Conservation (phyloP, 495 filamentous ascomycete species). For the Podospora bellae-mahoneyi region DNA sequence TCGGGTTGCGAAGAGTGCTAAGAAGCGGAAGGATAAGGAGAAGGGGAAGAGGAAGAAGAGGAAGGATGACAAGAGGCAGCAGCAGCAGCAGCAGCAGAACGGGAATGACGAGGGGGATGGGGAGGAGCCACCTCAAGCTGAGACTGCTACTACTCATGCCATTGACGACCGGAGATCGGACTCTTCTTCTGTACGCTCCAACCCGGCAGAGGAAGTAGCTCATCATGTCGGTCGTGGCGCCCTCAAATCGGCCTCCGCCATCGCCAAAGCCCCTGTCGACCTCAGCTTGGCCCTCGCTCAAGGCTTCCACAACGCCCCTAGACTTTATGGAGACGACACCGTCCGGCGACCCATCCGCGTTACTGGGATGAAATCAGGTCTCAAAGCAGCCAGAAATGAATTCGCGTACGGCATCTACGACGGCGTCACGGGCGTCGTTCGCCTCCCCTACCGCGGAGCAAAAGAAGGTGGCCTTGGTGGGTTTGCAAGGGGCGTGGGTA, state of each 20-base stretch:
- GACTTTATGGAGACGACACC: slow-evolving; percentile 61
- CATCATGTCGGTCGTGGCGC: slow-evolving; percentile 48
- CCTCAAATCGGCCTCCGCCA: slow-evolving; percentile 41
- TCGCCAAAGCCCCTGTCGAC: slow-evolving; percentile 59
- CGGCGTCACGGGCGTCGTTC: slow-evolving; percentile 66
- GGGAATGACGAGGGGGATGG: background rate
- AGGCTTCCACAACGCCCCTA: slow-evolving; percentile 80
- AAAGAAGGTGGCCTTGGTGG: slow-evolving; percentile 55
- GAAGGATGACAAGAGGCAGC: slow-evolving; percentile 40
- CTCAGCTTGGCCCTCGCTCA: slow-evolving; percentile 70
- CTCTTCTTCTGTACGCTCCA: slow-evolving; percentile 21
- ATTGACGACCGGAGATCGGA: slow-evolving; percentile 20
- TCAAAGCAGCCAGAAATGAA: slow-evolving; percentile 63
- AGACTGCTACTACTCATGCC: slow-evolving; percentile 26
- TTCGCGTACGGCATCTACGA: slow-evolving; percentile 70
- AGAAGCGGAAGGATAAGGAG: slow-evolving; percentile 44
- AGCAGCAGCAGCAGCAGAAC: slow-evolving; percentile 22
- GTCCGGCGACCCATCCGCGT: slow-evolving; percentile 53
- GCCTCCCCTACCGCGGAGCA: slow-evolving; percentile 62
- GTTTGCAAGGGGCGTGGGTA: slow-evolving; percentile 63
- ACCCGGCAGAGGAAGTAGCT: slow-evolving; percentile 37
- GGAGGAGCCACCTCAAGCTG: slow-evolving; percentile 9
- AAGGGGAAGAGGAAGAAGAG: slow-evolving; percentile 41
- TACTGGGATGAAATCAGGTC: slow-evolving; percentile 64
- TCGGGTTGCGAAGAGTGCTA: slow-evolving; percentile 51